Evolutionary conservation across 805 yeast species (phyloP).

Genomic region (Pichia occidentalis): DNA sequence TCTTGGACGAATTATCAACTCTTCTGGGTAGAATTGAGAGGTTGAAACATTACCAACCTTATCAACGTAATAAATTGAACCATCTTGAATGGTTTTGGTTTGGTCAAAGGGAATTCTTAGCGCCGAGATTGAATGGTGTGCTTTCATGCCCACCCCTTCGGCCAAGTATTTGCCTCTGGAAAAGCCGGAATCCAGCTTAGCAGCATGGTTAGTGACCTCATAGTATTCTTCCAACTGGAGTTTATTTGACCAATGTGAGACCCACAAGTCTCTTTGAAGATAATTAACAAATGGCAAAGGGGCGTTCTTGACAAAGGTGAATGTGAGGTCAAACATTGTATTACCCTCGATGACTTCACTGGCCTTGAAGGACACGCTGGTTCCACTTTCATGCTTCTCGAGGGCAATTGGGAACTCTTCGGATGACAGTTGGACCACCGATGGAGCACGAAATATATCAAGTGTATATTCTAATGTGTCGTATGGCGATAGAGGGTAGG

Average conservation of each 20-base stretch:
- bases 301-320: constrained; percentile 55
- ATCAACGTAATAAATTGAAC: constrained; percentile 65
- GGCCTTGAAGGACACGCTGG: constrained; percentile 6
- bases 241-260: constrained; percentile 75
- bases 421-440: constrained; percentile 1
- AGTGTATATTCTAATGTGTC: constrained; percentile 42
- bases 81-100: constrained; percentile 40
- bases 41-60: constrained; percentile 92
- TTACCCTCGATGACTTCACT: constrained; percentile 36
- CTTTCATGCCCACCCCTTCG: constrained; percentile 43
- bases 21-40: constrained; percentile 38
- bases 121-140: constrained; percentile 54
- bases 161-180: constrained; percentile 74
- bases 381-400: constrained; percentile 27
- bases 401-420: constrained; percentile 9
- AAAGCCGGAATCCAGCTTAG: constrained; percentile 62
- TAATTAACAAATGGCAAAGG: constrained; percentile 59
- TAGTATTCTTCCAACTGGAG: constrained; percentile 79
- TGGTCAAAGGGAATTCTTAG: constrained; percentile 51
- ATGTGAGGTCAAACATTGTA: constrained; percentile 40
- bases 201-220: constrained; percentile 72
- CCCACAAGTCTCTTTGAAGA: constrained; percentile 74
- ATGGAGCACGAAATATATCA: constrained; percentile 33
- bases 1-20: constrained; percentile 68
- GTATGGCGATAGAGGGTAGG: constrained; percentile 58